Percentiles rank a stretch among this genome's conserved stretches.
These are phyloP conservation scores for Termitomyces eurrhizus DNA, from an alignment of 768 basidiomycete genomes.

Conservation along the genomic window DNA sequence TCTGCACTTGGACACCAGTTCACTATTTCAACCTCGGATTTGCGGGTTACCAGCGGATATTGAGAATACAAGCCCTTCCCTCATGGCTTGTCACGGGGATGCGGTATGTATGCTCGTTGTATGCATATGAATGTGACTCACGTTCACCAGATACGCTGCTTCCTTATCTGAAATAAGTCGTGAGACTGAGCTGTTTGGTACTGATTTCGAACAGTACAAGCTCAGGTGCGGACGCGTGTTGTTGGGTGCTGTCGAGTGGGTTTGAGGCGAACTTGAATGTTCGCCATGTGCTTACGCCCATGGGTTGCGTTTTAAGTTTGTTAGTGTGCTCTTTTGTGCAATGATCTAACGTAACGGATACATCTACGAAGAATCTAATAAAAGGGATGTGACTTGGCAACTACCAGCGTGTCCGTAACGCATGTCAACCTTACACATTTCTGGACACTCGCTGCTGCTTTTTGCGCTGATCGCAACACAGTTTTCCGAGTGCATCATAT, in stretches of 20 bases:
- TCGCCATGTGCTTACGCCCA: too few relatives aligned
- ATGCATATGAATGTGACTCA: background rate
- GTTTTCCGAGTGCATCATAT: background rate
- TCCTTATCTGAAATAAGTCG: slow-evolving; percentile 95
- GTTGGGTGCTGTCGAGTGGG: background rate
- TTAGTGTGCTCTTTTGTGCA: too few relatives aligned
- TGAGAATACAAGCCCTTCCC: slow-evolving; percentile 94
- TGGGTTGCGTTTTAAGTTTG: background rate
- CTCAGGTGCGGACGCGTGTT: background rate
- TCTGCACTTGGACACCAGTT: slow-evolving; percentile 94
- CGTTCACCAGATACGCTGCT: slow-evolving; percentile 38
- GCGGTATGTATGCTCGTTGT: slow-evolving; percentile 54
- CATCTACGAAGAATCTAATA: background rate
- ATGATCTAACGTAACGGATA: background rate
- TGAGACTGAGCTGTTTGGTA: slow-evolving; percentile 94
- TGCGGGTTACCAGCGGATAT: slow-evolving; percentile 88
- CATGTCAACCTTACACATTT: too few relatives aligned
- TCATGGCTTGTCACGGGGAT: slow-evolving; percentile 98
- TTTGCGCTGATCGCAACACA: background rate
- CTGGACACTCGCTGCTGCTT: background rate
- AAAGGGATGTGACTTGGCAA: background rate
- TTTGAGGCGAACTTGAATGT: too few relatives aligned
- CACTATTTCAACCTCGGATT: slow-evolving; percentile 98
- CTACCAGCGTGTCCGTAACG: too few relatives aligned
- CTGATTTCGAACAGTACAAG: slow-evolving; percentile 73